Base-by-base conservation (phyloP, 148 eudicot genomes). In the Amaranthus palmeri region DNA sequence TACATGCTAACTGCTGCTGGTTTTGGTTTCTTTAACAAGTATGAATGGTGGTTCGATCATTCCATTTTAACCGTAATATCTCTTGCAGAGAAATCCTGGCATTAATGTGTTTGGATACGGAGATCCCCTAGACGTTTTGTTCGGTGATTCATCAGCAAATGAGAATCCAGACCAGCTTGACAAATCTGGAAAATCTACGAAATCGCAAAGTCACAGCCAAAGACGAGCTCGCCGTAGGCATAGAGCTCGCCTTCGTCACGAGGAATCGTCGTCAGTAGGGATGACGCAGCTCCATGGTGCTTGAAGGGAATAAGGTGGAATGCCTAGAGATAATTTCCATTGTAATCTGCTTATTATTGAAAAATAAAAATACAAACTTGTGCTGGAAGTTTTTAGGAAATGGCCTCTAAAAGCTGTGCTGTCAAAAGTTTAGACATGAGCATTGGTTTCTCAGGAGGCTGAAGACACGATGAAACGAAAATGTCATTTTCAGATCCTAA, bases 61-160 rank as follows among this genome's bases (percentile, higher is more conserved):
- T 59, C 8, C 13, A 7, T 6, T 25, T 44, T 61, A 8, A 10
- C 1, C 3, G 4, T 54, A 42, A 3, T 51, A 54, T 73, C 25
- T 78, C 59, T n/a, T 70, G 83, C 71, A 77, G 86, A 54, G 15
- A 40, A 62, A 73, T 48, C 62, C 68, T 2, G 61, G 69, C 12
- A 54, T 69, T 4, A 40, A 14, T 63, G 49, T 74, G 44, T 66
- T 36, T 42, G 83, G 72, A 61, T 75, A 71, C 71, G 83, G 65
- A 36, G 86, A 74, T 67, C 86, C 83, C 42, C 67, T 83, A 40
- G 83, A 83, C 25, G 75, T 69, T 47, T 49, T 83, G 44, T 67
- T 83, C 15, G 83, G 83, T 58, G 41, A 61, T 72, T 58, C 83
- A 40, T 54, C 12, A 5, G 48, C 54, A 62, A 62, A 61, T 7